Conservation (phyloP, 2,329 filamentous ascomycete species). For the Pseudogymnoascus sp. region DNA sequence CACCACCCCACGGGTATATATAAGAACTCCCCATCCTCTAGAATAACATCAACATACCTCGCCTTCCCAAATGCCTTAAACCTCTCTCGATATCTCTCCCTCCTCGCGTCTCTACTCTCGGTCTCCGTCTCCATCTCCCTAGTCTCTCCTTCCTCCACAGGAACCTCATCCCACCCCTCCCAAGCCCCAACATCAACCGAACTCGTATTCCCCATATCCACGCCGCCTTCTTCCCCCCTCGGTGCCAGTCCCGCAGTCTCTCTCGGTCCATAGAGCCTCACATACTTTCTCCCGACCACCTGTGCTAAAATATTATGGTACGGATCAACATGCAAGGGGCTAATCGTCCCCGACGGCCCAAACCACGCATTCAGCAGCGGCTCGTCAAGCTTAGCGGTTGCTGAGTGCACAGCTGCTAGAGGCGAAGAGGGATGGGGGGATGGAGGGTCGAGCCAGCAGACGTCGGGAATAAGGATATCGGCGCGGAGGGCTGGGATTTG, state of each 20-base stretch:
- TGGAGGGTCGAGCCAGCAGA: constrained; percentile 68
- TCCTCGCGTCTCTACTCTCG: constrained; percentile 16
- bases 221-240: constrained; percentile 55
- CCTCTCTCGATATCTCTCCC: constrained; percentile 10
- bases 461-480: constrained; percentile 77
- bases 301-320: constrained; percentile 91
- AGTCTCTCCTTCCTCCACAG: constrained; percentile 12
- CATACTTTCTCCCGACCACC: constrained; percentile 82
- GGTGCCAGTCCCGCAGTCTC: constrained; percentile 53
- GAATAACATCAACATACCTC: constrained; percentile 59
- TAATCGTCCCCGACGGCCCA: constrained; percentile 79
- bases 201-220: constrained; percentile 93
- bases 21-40: constrained; percentile 74
- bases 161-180: constrained; percentile 43
- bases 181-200: constrained; percentile 65
- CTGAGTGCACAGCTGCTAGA: constrained; percentile 33
- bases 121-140: constrained; percentile 11
- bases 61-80: constrained; percentile 20
- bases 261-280: constrained; percentile 74
- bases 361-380: constrained; percentile 88
- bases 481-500: constrained; percentile 71
- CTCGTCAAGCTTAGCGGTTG: constrained; percentile 37
- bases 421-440: constrained; percentile 42
- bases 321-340: constrained; percentile 85
- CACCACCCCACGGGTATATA: constrained; percentile 96